Evolutionary conservation across 2,329 filamentous ascomycete species (phyloP).

Genomic region (Neonectria neomacrospora): DNA sequence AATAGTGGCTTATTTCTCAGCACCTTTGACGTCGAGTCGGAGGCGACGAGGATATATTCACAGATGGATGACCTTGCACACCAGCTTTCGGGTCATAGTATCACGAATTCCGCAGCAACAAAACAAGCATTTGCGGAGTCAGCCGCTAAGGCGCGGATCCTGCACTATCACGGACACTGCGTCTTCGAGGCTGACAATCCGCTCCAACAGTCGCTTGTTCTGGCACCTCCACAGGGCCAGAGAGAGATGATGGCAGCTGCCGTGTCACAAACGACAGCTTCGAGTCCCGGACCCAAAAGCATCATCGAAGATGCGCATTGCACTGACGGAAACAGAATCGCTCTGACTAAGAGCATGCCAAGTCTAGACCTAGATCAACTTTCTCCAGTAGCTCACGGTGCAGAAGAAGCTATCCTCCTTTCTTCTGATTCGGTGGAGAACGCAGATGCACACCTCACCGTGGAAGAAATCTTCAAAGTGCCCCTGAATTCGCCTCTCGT

Average conservation of each 20-base stretch:
- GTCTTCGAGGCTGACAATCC: background rate
- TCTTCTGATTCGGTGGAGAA: background rate
- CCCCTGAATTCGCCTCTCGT: background rate
- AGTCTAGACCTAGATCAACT: background rate
- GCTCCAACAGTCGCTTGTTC: background rate
- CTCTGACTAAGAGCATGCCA: background rate
- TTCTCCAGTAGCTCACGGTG: background rate
- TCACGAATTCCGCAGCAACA: background rate
- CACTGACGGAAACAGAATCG: background rate
- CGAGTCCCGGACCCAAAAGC: background rate
- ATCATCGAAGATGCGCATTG: background rate
- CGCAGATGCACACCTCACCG: background rate
- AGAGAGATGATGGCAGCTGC: background rate
- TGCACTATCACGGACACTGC: background rate
- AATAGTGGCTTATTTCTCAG: background rate
- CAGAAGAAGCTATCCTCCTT: background rate
- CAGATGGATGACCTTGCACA: background rate
- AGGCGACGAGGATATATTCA: background rate
- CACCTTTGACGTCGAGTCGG: background rate
- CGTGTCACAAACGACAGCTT: background rate
- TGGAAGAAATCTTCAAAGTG: background rate
- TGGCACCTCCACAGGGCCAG: background rate
- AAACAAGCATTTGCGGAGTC: background rate
- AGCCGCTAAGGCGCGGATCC: background rate
- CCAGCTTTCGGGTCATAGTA: background rate